Base-by-base conservation (phyloP, 768 basidiomycete genomes). In the Mycena galopus region DNA sequence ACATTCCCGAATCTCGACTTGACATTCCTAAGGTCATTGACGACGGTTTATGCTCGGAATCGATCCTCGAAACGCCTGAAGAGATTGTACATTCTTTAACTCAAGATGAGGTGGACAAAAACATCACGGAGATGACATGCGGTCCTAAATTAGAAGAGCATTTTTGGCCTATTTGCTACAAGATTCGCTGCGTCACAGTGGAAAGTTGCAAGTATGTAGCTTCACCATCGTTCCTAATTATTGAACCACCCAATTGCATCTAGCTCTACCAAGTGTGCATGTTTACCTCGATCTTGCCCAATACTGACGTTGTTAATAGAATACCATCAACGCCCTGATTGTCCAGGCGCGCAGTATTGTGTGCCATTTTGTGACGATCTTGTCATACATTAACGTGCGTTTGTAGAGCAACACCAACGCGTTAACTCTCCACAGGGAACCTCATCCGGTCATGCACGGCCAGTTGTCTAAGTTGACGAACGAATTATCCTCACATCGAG, bases 151-250 rank as follows among this genome's bases (percentile, higher is more conserved):
- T 71, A 1, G 69, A 65, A 27, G 69, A 71, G 19, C 44, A 65
- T 16, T 71, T 71, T 57, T 71, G 69, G 69, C 69, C 69, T 7
- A 51, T 71, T 23, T 47, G 69, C 5, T 59, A 65, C 29, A 42
- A 51, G 29, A 71, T 71, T 16, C 69, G 53, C 8, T n/a, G n/a
- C n/a, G n/a, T n/a, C n/a, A n/a, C n/a, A 35, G 33, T 17, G 69
- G 69, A 1, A 71, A 65, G 35, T 51, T 71, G 33, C 56, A 58
- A 2, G 69, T 65, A 53, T 27, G 56, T n/a, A 2, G 23, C 32
- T 33, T n/a, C 9, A 33, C 1, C 21, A 23, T 33, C 9, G 14
- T 10, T 61, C 23, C 44, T 25, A 9, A n/a, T 33, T 9, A 17
- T 29, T 16, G 9, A 51, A 51, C 42, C 25, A 19, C 12, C 16